Percentiles rank a stretch among this genome's conserved stretches.
phyloP scores from a whole-genome alignment of 2,329 filamentous ascomycete genomes.

The Botryotinia globosa region DNA sequence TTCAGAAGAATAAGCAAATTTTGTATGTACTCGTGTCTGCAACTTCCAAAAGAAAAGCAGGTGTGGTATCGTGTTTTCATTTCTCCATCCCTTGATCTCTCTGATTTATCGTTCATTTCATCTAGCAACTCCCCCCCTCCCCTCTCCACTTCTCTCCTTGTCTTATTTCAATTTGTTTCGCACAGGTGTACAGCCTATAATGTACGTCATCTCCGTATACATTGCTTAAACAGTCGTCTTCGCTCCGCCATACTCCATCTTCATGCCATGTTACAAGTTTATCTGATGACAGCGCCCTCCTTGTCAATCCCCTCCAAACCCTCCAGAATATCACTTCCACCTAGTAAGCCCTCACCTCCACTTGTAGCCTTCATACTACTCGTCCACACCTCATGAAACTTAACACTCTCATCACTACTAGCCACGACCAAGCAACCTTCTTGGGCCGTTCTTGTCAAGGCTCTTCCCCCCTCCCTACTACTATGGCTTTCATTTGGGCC shows the following conservation, averaged over 20 bases:
- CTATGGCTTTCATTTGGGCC: conserved; percentile 44
- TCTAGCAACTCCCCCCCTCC: background rate
- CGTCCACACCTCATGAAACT: conserved; percentile 95
- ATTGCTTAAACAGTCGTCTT: background rate
- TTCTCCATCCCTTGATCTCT: background rate
- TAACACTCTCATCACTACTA: conserved; percentile 86
- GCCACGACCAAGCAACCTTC: conserved; percentile 90
- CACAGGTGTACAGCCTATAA: background rate
- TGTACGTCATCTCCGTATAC: too few relatives aligned
- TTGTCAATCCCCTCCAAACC: conserved; percentile 76
- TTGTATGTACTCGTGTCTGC: background rate
- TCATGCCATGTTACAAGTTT: background rate
- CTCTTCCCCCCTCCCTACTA: conserved; percentile 50
- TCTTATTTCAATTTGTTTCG: background rate
- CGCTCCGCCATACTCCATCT: background rate
- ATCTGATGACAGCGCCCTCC: conserved; percentile 69
- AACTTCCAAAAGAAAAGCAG: too few relatives aligned
- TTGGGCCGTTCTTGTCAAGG: conserved; percentile 54
- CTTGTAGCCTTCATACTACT: conserved; percentile 54
- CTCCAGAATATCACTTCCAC: conserved; percentile 83
- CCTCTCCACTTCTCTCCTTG: background rate
- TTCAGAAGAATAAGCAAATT: background rate
- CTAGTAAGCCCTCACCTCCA: conserved; percentile 60
- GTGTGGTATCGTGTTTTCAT: background rate
- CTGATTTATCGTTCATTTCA: background rate